Base-by-base conservation (phyloP, 1,284 basidiomycete species). In the Heliocybe sulcata region DNA sequence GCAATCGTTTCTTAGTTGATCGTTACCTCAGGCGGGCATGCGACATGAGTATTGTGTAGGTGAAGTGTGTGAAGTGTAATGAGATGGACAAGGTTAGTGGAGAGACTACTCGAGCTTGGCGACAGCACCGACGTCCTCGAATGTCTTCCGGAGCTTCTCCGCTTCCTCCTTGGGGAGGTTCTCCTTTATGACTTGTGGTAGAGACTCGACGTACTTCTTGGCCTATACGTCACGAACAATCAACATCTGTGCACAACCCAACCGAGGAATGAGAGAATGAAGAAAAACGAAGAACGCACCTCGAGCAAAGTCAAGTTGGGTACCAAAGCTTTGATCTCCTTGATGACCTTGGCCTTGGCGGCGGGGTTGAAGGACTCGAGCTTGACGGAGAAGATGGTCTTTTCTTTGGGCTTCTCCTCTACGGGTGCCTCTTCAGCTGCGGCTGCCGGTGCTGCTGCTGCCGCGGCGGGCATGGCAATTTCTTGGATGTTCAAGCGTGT, bases 191-290 rank as follows among this genome's bases (percentile, higher is more conserved):
- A 89, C 76, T 74, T 98, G 91, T 31, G 97, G 97, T 62, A 94
- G 76, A 25, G 92, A 94, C 74, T 99, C 97, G 57, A 99, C 97
- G 65, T 99, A 98, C 76, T 98, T 99, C 83, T 99, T 99, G 35
- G 97, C 97, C 94, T 97, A 63, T 38, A 62, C 35, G 61, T 64
- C 33, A 66, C 68, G 20, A 3, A 50, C 22, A 58, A 25, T 51
- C 47, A 48, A 38, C 22, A 35, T 16, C 11, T 1, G 20, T 29
- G 20, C 12, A 58, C 27, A 53, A 54, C 8, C 33, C 23, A 26
- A 55, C 29, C 47, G 29, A 65, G 59, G 53, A 68, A 67, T 10
- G 63, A 63, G 25, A 63, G 27, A 51, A 53, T 47, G 54, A 10
- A 8, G 55, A 45, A 20, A 16, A 54, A 52, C 29, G 26, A 14